Percentiles rank a stretch among this genome's conserved stretches.
These are phyloP conservation scores for Capsicum pubescens DNA, from an alignment of 257 asterid genomes.

Conservation along the genomic window DNA sequence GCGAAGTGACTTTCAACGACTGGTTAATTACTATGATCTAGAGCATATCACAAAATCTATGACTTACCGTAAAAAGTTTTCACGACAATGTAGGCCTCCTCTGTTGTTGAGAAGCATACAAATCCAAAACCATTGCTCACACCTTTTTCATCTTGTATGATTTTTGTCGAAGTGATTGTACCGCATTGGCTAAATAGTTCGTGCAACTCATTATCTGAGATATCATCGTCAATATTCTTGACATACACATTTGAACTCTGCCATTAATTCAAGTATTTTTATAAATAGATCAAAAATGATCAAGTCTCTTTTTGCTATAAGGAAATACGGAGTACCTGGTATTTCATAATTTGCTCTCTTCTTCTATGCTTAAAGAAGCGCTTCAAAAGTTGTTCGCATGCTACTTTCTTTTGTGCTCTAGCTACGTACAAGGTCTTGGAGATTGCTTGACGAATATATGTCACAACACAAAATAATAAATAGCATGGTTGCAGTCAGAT, in stretches of 20 bases:
- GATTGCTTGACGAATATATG: too few relatives aligned
- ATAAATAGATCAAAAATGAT: conserved; percentile 9
- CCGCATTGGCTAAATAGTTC: conserved; percentile 67
- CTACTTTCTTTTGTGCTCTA: conserved; percentile 84
- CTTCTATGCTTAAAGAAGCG: too few relatives aligned
- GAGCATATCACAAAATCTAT: too few relatives aligned
- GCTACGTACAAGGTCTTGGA: conserved; percentile 78
- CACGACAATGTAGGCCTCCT: conserved; percentile 63
- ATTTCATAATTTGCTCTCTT: conserved; percentile 69
- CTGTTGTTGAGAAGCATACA: conserved; percentile 65
- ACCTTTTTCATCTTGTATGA: conserved; percentile 66
- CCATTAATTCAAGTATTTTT: conserved; percentile 55
- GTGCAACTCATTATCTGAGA: conserved; percentile 59
- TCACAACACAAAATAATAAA: too few relatives aligned
- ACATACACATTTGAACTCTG: conserved; percentile 78
- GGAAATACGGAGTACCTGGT: conserved; percentile 50
- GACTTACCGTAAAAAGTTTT: conserved; percentile 59
- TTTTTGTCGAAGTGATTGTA: conserved; percentile 51
- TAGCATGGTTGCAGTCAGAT: too few relatives aligned
- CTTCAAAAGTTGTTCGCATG: conserved; percentile 65
- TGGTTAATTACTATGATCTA: too few relatives aligned
- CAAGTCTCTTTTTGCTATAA: conserved; percentile 41
- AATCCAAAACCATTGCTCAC: conserved; percentile 82
- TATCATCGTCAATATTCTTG: conserved; percentile 64
- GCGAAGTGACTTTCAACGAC: too few relatives aligned